Conservation (phyloP, 1,139 yeast species). For the Yamadazyma diospyri region DNA sequence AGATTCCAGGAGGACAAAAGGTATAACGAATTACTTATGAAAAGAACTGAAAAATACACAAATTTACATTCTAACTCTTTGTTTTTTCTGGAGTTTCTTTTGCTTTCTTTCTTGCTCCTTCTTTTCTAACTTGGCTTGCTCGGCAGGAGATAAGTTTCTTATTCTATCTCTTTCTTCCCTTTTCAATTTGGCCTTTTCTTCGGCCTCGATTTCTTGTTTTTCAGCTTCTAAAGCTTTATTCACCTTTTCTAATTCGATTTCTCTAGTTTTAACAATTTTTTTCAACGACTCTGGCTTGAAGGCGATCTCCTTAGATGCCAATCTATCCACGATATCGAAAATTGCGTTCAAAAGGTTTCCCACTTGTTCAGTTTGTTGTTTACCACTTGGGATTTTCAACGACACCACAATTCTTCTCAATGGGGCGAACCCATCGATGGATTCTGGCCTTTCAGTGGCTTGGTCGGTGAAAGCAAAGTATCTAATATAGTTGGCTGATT, state of each 20-base stretch:
- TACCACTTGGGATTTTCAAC: slow-evolving; percentile 44
- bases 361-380: slow-evolving; percentile 45
- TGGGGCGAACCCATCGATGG: slow-evolving; percentile 50
- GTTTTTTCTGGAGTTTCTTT: slow-evolving; percentile 41
- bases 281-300: slow-evolving; percentile 68
- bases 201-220: slow-evolving; percentile 66
- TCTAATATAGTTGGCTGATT: slow-evolving; percentile 51
- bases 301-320: slow-evolving; percentile 41
- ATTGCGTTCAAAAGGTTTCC: slow-evolving; percentile 48
- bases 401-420: slow-evolving; percentile 54
- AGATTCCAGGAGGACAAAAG: too few species aligned
- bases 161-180: slow-evolving; percentile 56
- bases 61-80: slow-evolving; percentile 34
- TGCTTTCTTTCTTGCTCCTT: slow-evolving; percentile 49
- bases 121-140: slow-evolving; percentile 71
- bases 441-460: slow-evolving; percentile 62
- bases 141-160: slow-evolving; percentile 63
- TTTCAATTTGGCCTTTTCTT: slow-evolving; percentile 66
- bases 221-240: slow-evolving; percentile 55
- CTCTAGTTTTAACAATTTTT: slow-evolving; percentile 74
- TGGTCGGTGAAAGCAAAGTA: slow-evolving; percentile 82
- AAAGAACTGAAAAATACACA: background rate
- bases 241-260: slow-evolving; percentile 60
- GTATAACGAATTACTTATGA: background rate
- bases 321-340: slow-evolving; percentile 51